phyloP scores from a whole-genome alignment of 2,329 filamentous ascomycete species.

The Amphichorda felina region DNA sequence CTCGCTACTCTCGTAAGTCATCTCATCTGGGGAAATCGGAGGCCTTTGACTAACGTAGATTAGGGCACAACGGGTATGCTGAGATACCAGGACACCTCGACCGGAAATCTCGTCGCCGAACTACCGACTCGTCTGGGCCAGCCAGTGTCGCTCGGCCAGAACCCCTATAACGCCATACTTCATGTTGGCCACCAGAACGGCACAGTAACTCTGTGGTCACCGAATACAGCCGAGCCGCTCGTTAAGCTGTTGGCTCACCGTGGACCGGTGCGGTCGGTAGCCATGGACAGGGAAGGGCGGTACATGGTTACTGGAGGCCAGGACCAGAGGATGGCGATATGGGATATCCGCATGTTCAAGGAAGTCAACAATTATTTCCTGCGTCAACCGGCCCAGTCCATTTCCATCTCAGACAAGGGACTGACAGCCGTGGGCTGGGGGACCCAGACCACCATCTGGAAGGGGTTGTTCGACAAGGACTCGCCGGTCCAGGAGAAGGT shows the following conservation, averaged over 20 bases:
- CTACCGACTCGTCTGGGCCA: slow-evolving; percentile 75
- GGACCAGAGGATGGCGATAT: slow-evolving; percentile 84
- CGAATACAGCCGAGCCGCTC: slow-evolving; percentile 73
- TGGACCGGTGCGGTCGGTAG: slow-evolving; percentile 76
- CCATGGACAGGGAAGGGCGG: slow-evolving; percentile 77
- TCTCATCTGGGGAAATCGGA: too few relatives aligned
- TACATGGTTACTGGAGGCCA: slow-evolving; percentile 95
- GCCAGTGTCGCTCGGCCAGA: slow-evolving; percentile 75
- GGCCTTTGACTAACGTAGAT: too few relatives aligned
- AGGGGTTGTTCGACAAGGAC: slow-evolving; percentile 72
- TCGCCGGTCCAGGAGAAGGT: slow-evolving; percentile 63
- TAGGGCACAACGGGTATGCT: slow-evolving; percentile 71
- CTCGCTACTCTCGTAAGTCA: slow-evolving; percentile 67
- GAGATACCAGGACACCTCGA: slow-evolving; percentile 93
- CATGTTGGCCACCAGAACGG: slow-evolving; percentile 94
- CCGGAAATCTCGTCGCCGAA: slow-evolving; percentile 78
- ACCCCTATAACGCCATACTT: slow-evolving; percentile 83
- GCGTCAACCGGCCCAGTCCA: slow-evolving; percentile 66
- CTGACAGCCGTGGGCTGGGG: slow-evolving; percentile 86
- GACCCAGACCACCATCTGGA: slow-evolving; percentile 83
- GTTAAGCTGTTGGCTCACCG: slow-evolving; percentile 86
- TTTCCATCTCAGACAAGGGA: slow-evolving; percentile 81
- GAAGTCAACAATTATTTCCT: slow-evolving; percentile 86
- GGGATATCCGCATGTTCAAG: slow-evolving; percentile 90
- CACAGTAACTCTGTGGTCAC: slow-evolving; percentile 89